Evolutionary conservation across 768 basidiomycete genomes (phyloP).

Genomic region (Tylopilus felleus): DNA sequence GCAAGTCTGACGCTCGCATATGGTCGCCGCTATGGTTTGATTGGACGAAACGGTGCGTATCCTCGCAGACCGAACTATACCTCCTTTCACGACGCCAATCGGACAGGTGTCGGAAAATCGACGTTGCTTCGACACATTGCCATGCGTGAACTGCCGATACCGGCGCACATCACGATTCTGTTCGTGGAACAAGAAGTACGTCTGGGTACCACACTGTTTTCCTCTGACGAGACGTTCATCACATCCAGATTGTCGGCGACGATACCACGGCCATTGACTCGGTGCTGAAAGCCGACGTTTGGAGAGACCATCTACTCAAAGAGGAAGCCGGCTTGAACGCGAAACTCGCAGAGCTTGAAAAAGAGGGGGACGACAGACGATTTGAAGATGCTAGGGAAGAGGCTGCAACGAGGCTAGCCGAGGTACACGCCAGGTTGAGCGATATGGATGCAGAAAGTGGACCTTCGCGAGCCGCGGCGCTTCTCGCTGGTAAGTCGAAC

Average conservation of each 20-base stretch:
- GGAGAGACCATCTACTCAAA: constrained; percentile 87
- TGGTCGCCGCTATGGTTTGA: constrained; percentile 87
- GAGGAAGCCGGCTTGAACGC: constrained; percentile 79
- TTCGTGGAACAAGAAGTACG: constrained; percentile 97
- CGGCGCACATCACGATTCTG: constrained; percentile 91
- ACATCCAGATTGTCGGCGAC: constrained; percentile 77
- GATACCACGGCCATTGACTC: constrained; percentile 90
- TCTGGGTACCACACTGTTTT: neutral
- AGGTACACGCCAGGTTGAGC: constrained; percentile 86
- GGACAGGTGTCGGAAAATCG: constrained; percentile 88
- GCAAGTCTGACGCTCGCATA: constrained; percentile 85
- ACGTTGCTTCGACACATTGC: constrained; percentile 93
- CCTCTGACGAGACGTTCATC: neutral
- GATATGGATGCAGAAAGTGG: constrained; percentile 99
- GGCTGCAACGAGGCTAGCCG: constrained; percentile 72
- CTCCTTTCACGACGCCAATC: neutral
- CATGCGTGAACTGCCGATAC: constrained; percentile 91
- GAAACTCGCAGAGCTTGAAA: constrained; percentile 67
- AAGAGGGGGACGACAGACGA: constrained; percentile 71
- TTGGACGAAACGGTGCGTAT: constrained; percentile 74
- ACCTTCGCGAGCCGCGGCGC: constrained; percentile 85
- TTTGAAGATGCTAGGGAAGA: constrained; percentile 87
- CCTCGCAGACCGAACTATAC: neutral
- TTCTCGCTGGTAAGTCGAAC: constrained; percentile 67
- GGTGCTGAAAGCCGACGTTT: constrained; percentile 99